Conservation (phyloP, 345 rosid genomes). For the Linum lewisii region DNA sequence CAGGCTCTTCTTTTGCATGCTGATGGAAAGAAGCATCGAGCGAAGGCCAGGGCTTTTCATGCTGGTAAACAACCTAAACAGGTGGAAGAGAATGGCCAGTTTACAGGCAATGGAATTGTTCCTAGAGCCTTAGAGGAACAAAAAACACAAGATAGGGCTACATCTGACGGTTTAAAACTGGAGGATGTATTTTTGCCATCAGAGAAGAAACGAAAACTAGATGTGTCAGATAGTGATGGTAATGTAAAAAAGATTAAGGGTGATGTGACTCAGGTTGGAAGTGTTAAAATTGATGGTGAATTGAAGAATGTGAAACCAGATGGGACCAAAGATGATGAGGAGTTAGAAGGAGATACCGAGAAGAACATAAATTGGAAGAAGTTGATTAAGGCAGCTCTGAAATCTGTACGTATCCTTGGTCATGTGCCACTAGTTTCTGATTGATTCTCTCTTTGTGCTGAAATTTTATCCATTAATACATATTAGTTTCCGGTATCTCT, state of each 20-base stretch:
- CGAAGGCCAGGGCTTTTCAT: slow-evolving; percentile 64
- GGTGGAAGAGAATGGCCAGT: slow-evolving; percentile 30
- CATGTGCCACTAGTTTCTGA: neutral
- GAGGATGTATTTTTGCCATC: slow-evolving; percentile 26
- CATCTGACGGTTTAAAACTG: slow-evolving; percentile 11
- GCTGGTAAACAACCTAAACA: slow-evolving; percentile 41
- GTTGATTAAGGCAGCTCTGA: slow-evolving; percentile 54
- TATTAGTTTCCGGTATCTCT: neutral
- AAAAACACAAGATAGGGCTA: slow-evolving; percentile 21
- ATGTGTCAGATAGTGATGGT: slow-evolving; percentile 19
- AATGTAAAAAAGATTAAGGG: slow-evolving; percentile 5
- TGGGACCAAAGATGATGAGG: slow-evolving; percentile 11
- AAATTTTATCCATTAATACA: too few relatives aligned
- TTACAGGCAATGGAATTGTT: slow-evolving; percentile 15
- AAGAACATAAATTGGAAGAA: slow-evolving; percentile 76
- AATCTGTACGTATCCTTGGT: slow-evolving; percentile 36
- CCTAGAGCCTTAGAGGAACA: slow-evolving; percentile 22
- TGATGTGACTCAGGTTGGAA: slow-evolving; percentile 35
- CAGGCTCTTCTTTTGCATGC: slow-evolving; percentile 85
- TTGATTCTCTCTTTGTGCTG: neutral
- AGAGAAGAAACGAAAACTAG: slow-evolving; percentile 51
- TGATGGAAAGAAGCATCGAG: slow-evolving; percentile 87
- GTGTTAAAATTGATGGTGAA: slow-evolving; percentile 12
- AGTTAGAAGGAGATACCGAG: slow-evolving; percentile 23
- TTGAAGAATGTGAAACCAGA: slow-evolving; percentile 32